Conservation (phyloP, 208 protist species). For the Wallacemonas sp. region DNA sequence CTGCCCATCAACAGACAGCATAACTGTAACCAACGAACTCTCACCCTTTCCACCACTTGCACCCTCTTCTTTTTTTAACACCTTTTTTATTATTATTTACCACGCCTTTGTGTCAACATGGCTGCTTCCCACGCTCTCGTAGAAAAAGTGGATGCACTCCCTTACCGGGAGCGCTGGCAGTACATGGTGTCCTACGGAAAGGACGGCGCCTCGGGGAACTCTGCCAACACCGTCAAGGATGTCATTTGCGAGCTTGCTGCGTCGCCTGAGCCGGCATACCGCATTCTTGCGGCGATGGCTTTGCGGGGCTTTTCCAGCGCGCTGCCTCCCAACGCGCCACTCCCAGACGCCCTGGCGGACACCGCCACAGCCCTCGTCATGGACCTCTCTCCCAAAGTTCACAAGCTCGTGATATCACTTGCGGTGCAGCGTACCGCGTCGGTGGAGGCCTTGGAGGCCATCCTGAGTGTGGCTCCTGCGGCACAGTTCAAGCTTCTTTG, state of each 20-base stretch:
- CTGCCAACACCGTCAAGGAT: not conserved
- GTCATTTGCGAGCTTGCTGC: constrained; percentile 9
- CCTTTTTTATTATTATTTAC: not conserved
- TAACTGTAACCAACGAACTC: not conserved
- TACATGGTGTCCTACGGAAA: constrained; percentile 2
- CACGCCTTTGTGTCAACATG: not conserved
- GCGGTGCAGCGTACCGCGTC: not conserved
- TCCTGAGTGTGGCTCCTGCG: not conserved
- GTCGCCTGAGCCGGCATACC: constrained; percentile 13
- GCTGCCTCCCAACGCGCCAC: not conserved
- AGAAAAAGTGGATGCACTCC: not conserved
- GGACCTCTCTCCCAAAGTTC: constrained; percentile 9
- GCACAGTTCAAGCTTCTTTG: constrained; percentile 2
- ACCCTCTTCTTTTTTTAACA: no score
- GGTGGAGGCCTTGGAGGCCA: not conserved
- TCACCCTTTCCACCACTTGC: not conserved
- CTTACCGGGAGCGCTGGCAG: constrained; percentile 8
- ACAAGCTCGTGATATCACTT: not conserved
- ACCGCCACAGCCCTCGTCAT: constrained; percentile 10
- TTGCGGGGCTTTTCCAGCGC: constrained; percentile 21
- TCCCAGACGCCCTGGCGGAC: not conserved
- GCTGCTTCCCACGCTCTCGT: not conserved
- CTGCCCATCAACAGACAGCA: no score
- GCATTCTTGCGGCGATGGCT: constrained; percentile 21
- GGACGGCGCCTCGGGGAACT: not conserved